Evolutionary conservation across 805 yeast species (phyloP).

Genomic region (Scheffersomyces lignosus): DNA sequence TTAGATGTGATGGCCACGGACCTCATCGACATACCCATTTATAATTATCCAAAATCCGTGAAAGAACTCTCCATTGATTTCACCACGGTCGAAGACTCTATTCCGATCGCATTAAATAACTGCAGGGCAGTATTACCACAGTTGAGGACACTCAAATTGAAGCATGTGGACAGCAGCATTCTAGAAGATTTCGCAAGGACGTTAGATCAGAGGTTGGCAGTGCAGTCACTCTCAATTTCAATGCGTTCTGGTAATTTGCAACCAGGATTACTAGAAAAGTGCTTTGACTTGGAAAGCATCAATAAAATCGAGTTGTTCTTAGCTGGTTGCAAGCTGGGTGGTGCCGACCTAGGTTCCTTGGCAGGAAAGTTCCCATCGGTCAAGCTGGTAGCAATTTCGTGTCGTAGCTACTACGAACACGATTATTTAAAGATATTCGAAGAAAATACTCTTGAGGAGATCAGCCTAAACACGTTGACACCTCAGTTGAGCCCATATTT

Average conservation of each 20-base stretch:
- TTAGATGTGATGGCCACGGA: neutral
- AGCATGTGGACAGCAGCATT: neutral
- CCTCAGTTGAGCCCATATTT: no score
- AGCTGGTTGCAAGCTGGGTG: neutral
- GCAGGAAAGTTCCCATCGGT: neutral
- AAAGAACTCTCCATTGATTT: neutral
- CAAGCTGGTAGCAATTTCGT: neutral
- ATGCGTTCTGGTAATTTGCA: no score
- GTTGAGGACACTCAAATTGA: neutral
- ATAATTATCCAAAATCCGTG: neutral
- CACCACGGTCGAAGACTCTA: neutral
- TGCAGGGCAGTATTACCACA: neutral
- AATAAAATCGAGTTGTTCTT: neutral
- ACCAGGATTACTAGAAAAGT: neutral
- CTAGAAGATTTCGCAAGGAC: neutral
- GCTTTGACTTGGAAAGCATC: neutral
- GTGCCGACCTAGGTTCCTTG: neutral
- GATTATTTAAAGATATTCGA: neutral
- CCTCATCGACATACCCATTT: neutral
- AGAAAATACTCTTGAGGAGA: neutral
- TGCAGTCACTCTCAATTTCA: no score
- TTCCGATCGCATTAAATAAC: neutral
- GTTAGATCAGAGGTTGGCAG: no score
- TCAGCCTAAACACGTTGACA: no score
- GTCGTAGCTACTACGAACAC: neutral